A percentile compares a stretch with the other conserved stretches of the same genome.
Conservation (phyloP, 2,329 filamentous ascomycete genomes). For the Fusarium pseudocircinatum region DNA sequence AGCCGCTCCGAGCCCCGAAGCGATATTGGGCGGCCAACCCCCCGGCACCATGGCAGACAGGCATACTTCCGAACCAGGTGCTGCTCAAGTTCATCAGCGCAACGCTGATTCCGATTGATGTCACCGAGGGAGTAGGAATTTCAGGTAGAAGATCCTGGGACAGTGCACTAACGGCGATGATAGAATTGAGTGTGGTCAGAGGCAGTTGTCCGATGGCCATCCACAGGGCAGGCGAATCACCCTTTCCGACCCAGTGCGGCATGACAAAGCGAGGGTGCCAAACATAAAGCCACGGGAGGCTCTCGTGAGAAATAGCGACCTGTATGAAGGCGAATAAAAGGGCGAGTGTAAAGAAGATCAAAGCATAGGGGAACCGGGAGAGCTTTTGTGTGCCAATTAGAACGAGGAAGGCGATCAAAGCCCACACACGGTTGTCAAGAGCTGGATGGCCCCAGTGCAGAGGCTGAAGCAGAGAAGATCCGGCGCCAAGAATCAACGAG, state of each 20-base stretch:
- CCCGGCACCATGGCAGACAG: conserved; percentile 91
- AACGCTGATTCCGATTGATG: conserved; percentile 82
- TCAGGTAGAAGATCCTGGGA: conserved; percentile 79
- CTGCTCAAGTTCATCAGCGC: conserved; percentile 83
- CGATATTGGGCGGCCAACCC: conserved; percentile 90
- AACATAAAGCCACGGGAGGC: conserved; percentile 62
- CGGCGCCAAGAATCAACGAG: conserved; percentile 82
- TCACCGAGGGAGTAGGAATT: conserved; percentile 74
- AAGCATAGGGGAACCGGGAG: conserved; percentile 78
- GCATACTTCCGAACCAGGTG: conserved; percentile 96
- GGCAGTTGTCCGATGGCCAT: conserved; percentile 88
- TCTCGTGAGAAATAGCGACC: conserved; percentile 44
- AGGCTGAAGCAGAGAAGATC: conserved; percentile 71
- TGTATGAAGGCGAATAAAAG: conserved; percentile 68
- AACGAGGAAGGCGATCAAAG: conserved; percentile 75
- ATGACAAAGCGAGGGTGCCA: conserved; percentile 66
- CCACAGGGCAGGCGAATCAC: conserved; percentile 51
- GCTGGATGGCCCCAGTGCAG: conserved; percentile 74
- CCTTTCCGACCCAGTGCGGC: conserved; percentile 46
- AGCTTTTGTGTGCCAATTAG: conserved; percentile 75
- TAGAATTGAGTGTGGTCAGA: conserved; percentile 90
- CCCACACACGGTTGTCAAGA: conserved; percentile 83
- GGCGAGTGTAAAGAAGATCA: conserved; percentile 76
- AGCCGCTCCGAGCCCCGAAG: conserved; percentile 89
- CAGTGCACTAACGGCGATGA: conserved; percentile 86